Conservation (phyloP, 306 rosid genomes). For the Argentina anserina region DNA sequence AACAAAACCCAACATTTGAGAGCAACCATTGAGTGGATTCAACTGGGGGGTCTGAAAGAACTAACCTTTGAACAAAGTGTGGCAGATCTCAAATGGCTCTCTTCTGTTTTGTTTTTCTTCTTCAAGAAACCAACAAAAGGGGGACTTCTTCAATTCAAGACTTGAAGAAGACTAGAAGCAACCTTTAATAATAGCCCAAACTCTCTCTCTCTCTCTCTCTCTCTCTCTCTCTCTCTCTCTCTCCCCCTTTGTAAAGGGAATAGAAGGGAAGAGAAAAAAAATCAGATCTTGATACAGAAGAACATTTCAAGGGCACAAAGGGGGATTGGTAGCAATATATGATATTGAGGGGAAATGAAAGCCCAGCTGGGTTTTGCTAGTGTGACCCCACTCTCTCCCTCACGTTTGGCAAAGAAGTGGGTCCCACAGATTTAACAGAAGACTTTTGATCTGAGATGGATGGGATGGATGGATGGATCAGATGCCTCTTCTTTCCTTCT, state of each 20-base stretch:
- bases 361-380: constrained; percentile 56
- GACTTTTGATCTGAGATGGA: neutral
- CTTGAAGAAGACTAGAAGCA: constrained; percentile 24
- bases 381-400: constrained; percentile 35
- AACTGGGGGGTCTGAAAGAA: constrained; percentile 27
- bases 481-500: neutral
- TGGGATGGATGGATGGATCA: neutral
- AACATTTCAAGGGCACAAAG: constrained; percentile 5
- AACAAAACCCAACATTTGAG: constrained; percentile 5
- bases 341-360: neutral
- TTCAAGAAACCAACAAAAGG: constrained; percentile 31
- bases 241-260: constrained; percentile 14
- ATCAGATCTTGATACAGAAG: neutral
- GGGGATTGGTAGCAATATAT: neutral
- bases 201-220: neutral
- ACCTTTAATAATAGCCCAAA: neutral
- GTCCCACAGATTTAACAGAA: constrained; percentile 23
- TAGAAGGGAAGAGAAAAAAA: constrained; percentile 11
- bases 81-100: constrained; percentile 62
- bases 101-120: constrained; percentile 3
- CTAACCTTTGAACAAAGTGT: constrained; percentile 35
- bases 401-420: constrained; percentile 22
- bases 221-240: constrained; percentile 14
- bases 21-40: constrained; percentile 2
- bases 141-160: constrained; percentile 13